Evolutionary conservation across 1,284 basidiomycete genomes (phyloP).

Genomic region (Cerioporus squamosus): DNA sequence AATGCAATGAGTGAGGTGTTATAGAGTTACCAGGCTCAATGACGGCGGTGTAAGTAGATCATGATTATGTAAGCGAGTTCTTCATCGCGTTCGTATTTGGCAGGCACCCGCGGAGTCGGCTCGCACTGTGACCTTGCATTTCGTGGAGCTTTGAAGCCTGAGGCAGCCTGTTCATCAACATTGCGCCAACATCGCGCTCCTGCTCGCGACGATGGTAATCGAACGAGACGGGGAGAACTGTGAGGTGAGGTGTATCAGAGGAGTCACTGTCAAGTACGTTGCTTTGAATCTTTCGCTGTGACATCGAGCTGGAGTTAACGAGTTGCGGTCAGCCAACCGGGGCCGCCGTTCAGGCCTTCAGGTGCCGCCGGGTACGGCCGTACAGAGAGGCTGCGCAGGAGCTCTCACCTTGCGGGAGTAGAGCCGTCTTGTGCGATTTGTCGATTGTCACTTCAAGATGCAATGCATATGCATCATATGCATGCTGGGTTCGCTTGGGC

Average conservation of each 20-base stretch:
- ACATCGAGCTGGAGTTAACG: background rate
- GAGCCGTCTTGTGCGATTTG: background rate
- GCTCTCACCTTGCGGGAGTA: background rate
- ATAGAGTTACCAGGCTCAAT: no score
- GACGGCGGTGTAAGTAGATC: no score
- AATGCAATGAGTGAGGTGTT: no score
- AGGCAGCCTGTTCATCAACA: slow-evolving; percentile 39
- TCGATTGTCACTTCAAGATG: no score
- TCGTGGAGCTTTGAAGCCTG: no score
- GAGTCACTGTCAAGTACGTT: background rate
- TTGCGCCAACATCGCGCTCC: slow-evolving; percentile 38
- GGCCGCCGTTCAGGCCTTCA: background rate
- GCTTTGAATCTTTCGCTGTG: background rate
- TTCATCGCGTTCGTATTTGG: no score
- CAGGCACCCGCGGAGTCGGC: no score
- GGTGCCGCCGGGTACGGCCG: background rate
- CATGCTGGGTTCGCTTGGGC: no score
- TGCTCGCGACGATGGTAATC: slow-evolving; percentile 39
- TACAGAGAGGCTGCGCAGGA: background rate
- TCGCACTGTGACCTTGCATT: no score
- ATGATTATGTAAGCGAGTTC: no score
- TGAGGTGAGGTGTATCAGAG: background rate
- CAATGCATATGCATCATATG: no score
- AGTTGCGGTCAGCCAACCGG: background rate
- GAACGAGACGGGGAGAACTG: background rate